Percentiles rank a stretch among this genome's conserved stretches.
phyloP scores from a whole-genome alignment of 192 early-diverging fungal species.

The Coemansia sp. region DNA sequence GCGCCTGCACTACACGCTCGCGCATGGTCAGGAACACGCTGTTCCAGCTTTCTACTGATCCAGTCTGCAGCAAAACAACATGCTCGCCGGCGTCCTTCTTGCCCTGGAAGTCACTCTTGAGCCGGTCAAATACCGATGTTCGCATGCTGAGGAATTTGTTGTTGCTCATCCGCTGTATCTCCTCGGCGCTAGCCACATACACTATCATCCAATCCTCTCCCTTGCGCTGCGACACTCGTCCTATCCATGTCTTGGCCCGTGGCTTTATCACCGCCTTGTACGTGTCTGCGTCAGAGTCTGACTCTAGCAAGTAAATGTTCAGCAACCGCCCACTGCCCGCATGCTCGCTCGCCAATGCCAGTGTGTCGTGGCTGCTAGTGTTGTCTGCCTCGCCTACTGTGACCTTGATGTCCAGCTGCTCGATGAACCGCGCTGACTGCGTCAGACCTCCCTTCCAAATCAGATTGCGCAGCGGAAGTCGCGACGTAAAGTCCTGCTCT shows the following conservation, averaged over 20 bases:
- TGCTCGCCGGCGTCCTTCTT: conserved; percentile 31
- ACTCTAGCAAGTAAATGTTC: conserved; percentile 31
- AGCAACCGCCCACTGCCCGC: conserved; percentile 23
- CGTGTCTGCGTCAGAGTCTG: conserved; percentile 40
- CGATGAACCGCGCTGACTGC: conserved; percentile 62
- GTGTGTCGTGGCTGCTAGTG: conserved; percentile 42
- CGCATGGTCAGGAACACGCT: conserved; percentile 26
- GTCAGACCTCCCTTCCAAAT: conserved; percentile 74
- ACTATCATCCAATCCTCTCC: conserved; percentile 88
- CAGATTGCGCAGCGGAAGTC: conserved; percentile 80
- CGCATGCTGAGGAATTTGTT: conserved; percentile 60
- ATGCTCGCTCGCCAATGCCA: not conserved
- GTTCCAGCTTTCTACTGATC: conserved; percentile 50
- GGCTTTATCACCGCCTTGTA: conserved; percentile 47
- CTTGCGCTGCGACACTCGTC: conserved; percentile 19
- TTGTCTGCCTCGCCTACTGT: conserved; percentile 30
- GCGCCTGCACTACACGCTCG: conserved; percentile 74
- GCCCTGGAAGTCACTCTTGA: conserved; percentile 82
- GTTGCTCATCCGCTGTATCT: conserved; percentile 49
- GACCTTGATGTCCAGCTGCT: conserved; percentile 62
- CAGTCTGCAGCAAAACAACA: conserved; percentile 30
- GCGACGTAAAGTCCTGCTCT: conserved; percentile 61
- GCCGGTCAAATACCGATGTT: conserved; percentile 77
- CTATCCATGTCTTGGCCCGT: conserved; percentile 43
- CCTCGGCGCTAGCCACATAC: conserved; percentile 63